Percentiles rank a stretch among this genome's conserved stretches.
phyloP scores from a whole-genome alignment of 768 basidiomycete species.

The Austroboletus festivus region DNA sequence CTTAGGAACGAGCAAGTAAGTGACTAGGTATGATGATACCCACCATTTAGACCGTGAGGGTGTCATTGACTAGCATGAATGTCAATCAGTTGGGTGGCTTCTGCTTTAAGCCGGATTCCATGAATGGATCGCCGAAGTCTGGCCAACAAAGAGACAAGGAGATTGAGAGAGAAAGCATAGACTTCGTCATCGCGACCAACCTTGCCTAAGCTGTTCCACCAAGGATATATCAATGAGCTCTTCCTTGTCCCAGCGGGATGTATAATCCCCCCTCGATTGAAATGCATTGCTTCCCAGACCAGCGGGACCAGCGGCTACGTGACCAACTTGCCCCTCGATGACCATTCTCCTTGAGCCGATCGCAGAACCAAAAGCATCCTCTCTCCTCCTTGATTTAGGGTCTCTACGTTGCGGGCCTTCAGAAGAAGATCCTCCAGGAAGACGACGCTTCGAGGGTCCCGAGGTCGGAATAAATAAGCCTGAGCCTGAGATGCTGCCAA shows the following conservation, averaged over 20 bases:
- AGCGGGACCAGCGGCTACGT: constrained; percentile 2
- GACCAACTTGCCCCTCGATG: constrained; percentile 22
- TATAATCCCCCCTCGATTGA: constrained; percentile 34
- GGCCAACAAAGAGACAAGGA: constrained; percentile 1
- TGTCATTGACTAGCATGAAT: neutral
- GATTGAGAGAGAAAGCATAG: constrained; percentile 3
- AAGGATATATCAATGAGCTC: constrained; percentile 49
- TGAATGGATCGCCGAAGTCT: constrained; percentile 60
- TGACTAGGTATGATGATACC: neutral
- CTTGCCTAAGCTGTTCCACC: constrained; percentile 55
- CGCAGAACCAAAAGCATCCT: constrained; percentile 34
- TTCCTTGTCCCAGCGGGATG: constrained; percentile 51
- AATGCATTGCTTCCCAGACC: constrained; percentile 18
- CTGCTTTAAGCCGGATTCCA: constrained; percentile 34
- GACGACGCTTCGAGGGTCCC: constrained; percentile 47
- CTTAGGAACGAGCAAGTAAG: constrained; percentile 4
- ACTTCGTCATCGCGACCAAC: constrained; percentile 26
- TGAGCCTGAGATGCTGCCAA: constrained; percentile 16
- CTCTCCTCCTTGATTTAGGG: constrained; percentile 48
- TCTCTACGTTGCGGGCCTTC: constrained; percentile 46
- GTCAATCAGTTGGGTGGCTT: constrained; percentile 25
- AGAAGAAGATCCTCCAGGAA: constrained; percentile 46
- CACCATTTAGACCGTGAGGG: constrained; percentile 5
- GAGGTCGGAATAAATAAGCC: constrained; percentile 20
- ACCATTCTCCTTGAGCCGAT: constrained; percentile 22